Conservation (phyloP, 352 stramenopile species). For the Aphanomyces cochlioides region DNA sequence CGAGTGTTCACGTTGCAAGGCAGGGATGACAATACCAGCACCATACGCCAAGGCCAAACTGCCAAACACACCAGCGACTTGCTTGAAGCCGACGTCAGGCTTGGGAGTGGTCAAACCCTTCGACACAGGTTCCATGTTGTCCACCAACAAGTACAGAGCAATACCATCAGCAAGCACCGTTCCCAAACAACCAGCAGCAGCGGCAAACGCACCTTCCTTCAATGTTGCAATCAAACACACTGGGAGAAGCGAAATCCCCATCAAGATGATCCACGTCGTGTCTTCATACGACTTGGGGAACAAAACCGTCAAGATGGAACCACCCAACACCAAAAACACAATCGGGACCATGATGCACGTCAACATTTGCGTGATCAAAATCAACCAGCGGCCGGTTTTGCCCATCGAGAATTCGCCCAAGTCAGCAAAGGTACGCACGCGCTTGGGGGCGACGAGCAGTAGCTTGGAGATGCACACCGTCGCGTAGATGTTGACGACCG, state of each 20-base stretch:
- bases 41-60: slow-evolving; percentile 64
- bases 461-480: slow-evolving; percentile 42
- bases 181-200: slow-evolving; percentile 35
- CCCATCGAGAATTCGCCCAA: slow-evolving; percentile 58
- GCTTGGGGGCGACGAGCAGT: slow-evolving; percentile 50
- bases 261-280: slow-evolving; percentile 33
- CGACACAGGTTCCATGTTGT: slow-evolving; percentile 26
- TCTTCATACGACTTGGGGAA: slow-evolving; percentile 31
- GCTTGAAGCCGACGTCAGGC: slow-evolving; percentile 28
- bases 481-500: slow-evolving; percentile 26
- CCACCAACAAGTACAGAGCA: slow-evolving; percentile 24
- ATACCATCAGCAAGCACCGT: slow-evolving; percentile 32
- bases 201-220: slow-evolving; percentile 24
- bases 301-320: slow-evolving; percentile 16
- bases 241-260: slow-evolving; percentile 29
- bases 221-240: slow-evolving; percentile 33
- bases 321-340: slow-evolving; percentile 33
- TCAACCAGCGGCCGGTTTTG: slow-evolving; percentile 44
- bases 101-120: slow-evolving; percentile 8
- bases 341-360: slow-evolving; percentile 21
- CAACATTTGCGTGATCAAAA: slow-evolving; percentile 38
- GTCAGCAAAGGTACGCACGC: slow-evolving; percentile 55
- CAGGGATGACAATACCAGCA: slow-evolving; percentile 59
- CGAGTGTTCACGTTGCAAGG: slow-evolving; percentile 59
- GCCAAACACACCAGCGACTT: slow-evolving; percentile 32